Evolutionary conservation across 1,284 basidiomycete genomes (phyloP).

Genomic region (Cutaneotrichosporon curvatum): DNA sequence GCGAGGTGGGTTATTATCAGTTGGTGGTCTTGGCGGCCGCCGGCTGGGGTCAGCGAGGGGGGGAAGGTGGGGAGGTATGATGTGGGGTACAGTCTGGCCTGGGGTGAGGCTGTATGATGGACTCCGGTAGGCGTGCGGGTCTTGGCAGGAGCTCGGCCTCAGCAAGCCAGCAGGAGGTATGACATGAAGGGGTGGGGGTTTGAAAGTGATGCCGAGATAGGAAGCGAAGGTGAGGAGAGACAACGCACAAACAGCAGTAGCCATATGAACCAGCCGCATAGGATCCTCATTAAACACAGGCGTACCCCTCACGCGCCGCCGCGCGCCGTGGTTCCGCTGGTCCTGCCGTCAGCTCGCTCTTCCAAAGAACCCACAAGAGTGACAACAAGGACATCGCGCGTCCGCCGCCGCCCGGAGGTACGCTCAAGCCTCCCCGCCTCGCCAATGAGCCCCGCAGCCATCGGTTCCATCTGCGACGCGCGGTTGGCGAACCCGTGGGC

Average conservation of each 20-base stretch:
- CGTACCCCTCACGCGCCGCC: slow-evolving; percentile 48
- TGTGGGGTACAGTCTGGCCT: too few relatives aligned
- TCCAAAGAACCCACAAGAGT: slow-evolving; percentile 41
- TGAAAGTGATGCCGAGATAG: too few relatives aligned
- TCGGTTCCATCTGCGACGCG: slow-evolving; percentile 27
- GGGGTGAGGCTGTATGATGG: too few relatives aligned
- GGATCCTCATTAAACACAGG: neutral
- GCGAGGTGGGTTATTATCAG: slow-evolving; percentile 75
- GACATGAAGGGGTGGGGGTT: too few relatives aligned
- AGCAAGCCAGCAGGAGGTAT: too few relatives aligned
- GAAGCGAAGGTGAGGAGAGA: too few relatives aligned
- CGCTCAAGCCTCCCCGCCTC: slow-evolving; percentile 13
- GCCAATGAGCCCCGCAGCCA: slow-evolving; percentile 34
- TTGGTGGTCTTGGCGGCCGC: slow-evolving; percentile 56
- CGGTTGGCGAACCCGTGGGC: slow-evolving; percentile 35
- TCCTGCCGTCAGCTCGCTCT: slow-evolving; percentile 55
- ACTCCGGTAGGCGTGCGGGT: too few relatives aligned
- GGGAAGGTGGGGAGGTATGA: too few relatives aligned
- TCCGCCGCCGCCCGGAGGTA: slow-evolving; percentile 10
- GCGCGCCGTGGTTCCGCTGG: slow-evolving; percentile 66
- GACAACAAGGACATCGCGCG: slow-evolving; percentile 39
- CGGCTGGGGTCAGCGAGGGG: slow-evolving; percentile 3
- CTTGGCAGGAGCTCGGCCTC: too few relatives aligned
- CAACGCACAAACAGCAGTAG: slow-evolving; percentile 7
- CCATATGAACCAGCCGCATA: slow-evolving; percentile 12